These are phyloP conservation scores for Aspergillus persii DNA, from an alignment of 2,329 filamentous ascomycete species.

Conservation along the genomic window DNA sequence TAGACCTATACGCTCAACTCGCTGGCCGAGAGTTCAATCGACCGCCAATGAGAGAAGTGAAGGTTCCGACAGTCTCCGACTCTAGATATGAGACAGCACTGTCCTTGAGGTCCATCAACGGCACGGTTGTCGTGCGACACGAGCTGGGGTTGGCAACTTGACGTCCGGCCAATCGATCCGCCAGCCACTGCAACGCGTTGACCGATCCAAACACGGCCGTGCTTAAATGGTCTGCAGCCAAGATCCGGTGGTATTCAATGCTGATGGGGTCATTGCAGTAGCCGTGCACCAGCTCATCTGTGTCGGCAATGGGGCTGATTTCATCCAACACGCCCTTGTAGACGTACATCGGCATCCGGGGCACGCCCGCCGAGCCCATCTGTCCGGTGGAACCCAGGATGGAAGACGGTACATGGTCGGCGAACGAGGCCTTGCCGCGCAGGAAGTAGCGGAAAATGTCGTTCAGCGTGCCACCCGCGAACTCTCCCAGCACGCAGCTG, in stretches of 20 bases:
- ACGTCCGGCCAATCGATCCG: background rate
- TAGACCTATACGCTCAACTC: background rate
- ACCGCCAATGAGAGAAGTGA: background rate
- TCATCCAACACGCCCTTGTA: constrained; percentile 33
- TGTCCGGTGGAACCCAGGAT: constrained; percentile 13
- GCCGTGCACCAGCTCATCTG: constrained; percentile 23
- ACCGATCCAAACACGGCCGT: constrained; percentile 11
- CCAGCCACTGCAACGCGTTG: constrained; percentile 12
- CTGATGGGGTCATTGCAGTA: constrained; percentile 4
- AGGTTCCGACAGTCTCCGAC: background rate
- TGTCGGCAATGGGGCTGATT: constrained; percentile 24
- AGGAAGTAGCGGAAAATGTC: constrained; percentile 12
- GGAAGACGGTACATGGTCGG: constrained; percentile 3
- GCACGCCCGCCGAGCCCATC: constrained; percentile 8
- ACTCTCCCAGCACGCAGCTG: constrained; percentile 10
- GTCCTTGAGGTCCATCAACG: background rate
- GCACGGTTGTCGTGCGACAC: background rate
- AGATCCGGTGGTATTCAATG: constrained; percentile 23
- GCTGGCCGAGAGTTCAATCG: background rate
- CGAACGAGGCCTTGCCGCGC: constrained; percentile 9
- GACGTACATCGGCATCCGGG: constrained; percentile 17
- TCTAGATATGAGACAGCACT: background rate
- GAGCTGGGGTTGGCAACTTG: background rate
- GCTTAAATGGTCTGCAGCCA: constrained; percentile 21
- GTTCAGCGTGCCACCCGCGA: background rate